A percentile compares a stretch with the other conserved stretches of the same genome.
Conservation (phyloP, 805 yeast species). For the Metschnikowia lachancei region DNA sequence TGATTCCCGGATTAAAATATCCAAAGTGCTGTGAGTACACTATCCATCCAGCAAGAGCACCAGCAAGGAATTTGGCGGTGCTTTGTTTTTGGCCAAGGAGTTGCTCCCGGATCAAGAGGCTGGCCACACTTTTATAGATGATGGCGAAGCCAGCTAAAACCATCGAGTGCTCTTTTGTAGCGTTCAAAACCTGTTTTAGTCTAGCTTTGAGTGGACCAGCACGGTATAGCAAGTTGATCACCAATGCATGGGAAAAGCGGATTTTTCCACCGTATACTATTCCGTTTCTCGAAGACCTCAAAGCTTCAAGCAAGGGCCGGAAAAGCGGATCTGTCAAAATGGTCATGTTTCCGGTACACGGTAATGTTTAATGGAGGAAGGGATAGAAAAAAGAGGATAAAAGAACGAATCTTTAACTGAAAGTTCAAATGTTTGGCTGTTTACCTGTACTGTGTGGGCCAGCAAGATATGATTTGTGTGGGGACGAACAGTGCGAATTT, state of each 20-base stretch:
- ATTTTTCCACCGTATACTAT: conserved; percentile 60
- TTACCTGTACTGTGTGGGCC: no score
- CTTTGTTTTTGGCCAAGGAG: conserved; percentile 33
- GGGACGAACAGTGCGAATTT: background rate
- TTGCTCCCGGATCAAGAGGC: conserved; percentile 30
- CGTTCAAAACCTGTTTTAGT: conserved; percentile 44
- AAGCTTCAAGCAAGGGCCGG: conserved; percentile 33
- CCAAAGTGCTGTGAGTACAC: conserved; percentile 45
- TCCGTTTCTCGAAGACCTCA: conserved; percentile 45
- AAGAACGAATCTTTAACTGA: background rate
- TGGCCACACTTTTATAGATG: conserved; percentile 44
- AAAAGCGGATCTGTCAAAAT: conserved; percentile 24
- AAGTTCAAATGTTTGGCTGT: background rate
- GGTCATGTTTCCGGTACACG: conserved; percentile 14
- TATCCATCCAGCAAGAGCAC: conserved; percentile 41
- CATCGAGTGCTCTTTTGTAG: conserved; percentile 54
- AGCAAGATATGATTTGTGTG: no score
- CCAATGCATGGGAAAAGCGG: conserved; percentile 63
- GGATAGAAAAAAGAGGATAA: background rate
- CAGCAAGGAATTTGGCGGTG: conserved; percentile 37
- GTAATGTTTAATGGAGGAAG: background rate
- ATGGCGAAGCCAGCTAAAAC: conserved; percentile 57
- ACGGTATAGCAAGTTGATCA: conserved; percentile 55
- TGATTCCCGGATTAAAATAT: conserved; percentile 47
- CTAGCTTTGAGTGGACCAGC: conserved; percentile 50